Evolutionary conservation across 768 basidiomycete species (phyloP), one percentile per base, ranked within the genome.

Genomic region (Leccinum subtestaceum): DNA sequence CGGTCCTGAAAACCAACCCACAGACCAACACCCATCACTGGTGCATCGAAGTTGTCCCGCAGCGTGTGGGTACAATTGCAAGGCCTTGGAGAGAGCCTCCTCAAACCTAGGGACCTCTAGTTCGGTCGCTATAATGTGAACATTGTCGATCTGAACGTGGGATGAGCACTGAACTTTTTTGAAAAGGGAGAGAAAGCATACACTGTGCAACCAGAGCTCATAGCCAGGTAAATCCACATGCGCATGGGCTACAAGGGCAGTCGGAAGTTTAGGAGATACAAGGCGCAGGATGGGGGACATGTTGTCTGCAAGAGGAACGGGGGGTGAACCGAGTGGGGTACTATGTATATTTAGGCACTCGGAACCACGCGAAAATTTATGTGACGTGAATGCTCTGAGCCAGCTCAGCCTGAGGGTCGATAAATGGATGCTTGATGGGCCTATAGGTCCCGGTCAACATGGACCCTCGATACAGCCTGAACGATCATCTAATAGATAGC

Each of bases 1-100:
- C 12, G 10, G 23, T 23, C 25, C 4, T 32, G 19, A 12, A n/a
- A 15, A 45, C 40, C 23, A 29, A 67, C 68, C 10, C 31, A 70
- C 68, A 58, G 36, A 68, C 67, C 67, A 70, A 31, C 32, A 48
- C 9, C 55, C 56, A 19, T 49, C 55, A 13, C 4, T 46, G 21
- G 5, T 52, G 17, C 55, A 58, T 32, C 61, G 58, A 50, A 70
- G 61, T 36, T 61, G 65, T 10, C 68, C 70, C 1, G 68, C 65
- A n/a, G 58, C 65, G 29, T 70, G 68, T 36, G 70, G 70, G 31
- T 69, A 69, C 12, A 69, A 3, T 53, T 71, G 68, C 10, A 69
- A 53, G 15, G 46, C 57, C 36, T 43, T 52, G 19, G 68, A 71
- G 21, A 69, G 65, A 13, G 68, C 67, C 11, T 61, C 61, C n/a